Conservation (phyloP, 2,329 filamentous ascomycete genomes). For the Epichloe glyceriae region DNA sequence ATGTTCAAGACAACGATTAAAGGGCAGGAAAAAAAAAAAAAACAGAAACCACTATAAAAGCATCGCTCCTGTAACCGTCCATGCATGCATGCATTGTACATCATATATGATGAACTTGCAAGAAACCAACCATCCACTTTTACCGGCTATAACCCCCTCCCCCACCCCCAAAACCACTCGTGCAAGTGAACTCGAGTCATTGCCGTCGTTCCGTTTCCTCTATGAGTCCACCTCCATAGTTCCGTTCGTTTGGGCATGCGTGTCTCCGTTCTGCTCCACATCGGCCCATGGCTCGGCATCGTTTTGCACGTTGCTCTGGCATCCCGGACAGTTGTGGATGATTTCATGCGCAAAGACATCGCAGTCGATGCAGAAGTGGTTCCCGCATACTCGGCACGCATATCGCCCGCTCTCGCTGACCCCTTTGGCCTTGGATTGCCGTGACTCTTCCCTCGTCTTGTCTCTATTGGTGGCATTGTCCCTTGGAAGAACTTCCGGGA, state of each 20-base stretch:
- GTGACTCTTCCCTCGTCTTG: conserved; percentile 12
- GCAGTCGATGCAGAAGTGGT: conserved; percentile 97
- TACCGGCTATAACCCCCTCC: too few relatives aligned
- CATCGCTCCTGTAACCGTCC: neutral
- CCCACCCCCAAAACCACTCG: too few relatives aligned
- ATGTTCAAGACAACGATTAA: neutral
- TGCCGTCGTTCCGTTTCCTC: neutral
- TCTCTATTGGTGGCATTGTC: conserved; percentile 7
- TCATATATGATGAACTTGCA: neutral
- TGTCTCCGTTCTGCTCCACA: conserved; percentile 20
- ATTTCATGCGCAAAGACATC: conserved; percentile 92
- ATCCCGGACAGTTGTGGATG: conserved; percentile 91
- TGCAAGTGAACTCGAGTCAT: neutral
- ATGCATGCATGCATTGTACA: neutral
- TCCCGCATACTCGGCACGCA: conserved; percentile 71
- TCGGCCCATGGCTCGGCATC: conserved; percentile 13
- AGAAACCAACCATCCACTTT: too few relatives aligned
- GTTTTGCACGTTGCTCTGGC: conserved; percentile 39
- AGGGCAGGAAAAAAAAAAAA: neutral
- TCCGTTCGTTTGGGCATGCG: conserved; percentile 20
- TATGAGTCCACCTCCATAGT: conserved; percentile 30
- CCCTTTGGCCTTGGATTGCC: conserved; percentile 34
- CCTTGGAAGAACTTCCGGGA: conserved; percentile 41
- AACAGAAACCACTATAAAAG: neutral
- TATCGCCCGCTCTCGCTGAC: conserved; percentile 82